phyloP scores from a whole-genome alignment of 495 filamentous ascomycete species.

The Hypoxylon subgilvum region DNA sequence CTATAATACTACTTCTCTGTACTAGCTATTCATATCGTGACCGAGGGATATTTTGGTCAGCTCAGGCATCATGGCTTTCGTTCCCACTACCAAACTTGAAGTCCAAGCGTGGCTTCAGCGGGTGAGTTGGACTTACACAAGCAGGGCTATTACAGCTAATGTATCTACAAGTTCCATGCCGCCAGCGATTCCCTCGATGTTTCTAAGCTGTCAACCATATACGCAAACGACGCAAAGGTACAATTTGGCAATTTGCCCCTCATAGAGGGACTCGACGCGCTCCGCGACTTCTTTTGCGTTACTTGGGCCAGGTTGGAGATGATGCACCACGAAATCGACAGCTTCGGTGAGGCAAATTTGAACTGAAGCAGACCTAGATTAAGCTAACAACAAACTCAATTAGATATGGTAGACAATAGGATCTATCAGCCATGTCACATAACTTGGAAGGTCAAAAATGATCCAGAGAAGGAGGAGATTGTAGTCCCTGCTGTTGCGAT shows the following conservation, averaged over 20 bases:
- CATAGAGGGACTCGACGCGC: slow-evolving; percentile 15
- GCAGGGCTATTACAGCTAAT: background rate
- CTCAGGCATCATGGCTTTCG: slow-evolving; percentile 31
- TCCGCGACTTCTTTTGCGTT: slow-evolving; percentile 22
- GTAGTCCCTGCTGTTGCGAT: slow-evolving; percentile 33
- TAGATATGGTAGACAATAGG: slow-evolving; percentile 30
- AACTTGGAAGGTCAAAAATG: slow-evolving; percentile 35
- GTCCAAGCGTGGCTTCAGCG: slow-evolving; percentile 23
- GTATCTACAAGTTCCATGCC: slow-evolving; percentile 15
- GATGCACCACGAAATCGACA: slow-evolving; percentile 36
- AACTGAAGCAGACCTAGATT: too few relatives aligned
- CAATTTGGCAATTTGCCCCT: slow-evolving; percentile 32
- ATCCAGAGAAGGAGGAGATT: slow-evolving; percentile 37
- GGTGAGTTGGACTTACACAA: slow-evolving; percentile 5
- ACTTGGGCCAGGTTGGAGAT: slow-evolving; percentile 25
- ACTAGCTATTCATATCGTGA: background rate
- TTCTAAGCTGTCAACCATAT: slow-evolving; percentile 16
- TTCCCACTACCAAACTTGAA: slow-evolving; percentile 24
- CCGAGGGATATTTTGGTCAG: background rate
- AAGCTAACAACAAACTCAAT: background rate
- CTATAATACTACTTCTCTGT: too few relatives aligned
- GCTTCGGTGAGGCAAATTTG: slow-evolving; percentile 20
- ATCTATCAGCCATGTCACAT: slow-evolving; percentile 37
- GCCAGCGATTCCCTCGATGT: slow-evolving; percentile 23
- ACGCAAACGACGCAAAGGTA: slow-evolving; percentile 21